Evolutionary conservation across 1,284 basidiomycete species (phyloP).

Genomic region (Cutaneotrichosporon curvatum): DNA sequence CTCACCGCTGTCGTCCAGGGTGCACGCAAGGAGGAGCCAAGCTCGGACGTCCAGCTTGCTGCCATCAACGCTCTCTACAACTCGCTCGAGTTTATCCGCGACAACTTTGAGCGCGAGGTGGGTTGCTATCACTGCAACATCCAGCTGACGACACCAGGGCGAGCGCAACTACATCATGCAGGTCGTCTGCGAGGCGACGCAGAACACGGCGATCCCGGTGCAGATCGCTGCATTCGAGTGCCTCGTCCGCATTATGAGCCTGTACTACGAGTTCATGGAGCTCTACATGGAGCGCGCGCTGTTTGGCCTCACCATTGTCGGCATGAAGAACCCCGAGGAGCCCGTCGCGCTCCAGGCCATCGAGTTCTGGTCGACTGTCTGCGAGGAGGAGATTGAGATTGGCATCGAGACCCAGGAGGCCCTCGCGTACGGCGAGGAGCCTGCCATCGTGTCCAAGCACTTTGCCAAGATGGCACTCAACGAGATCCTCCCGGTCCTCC

Average conservation of each 20-base stretch:
- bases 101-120: conserved; percentile 96
- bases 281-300: conserved; percentile 99
- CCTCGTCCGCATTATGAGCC: conserved; percentile 90
- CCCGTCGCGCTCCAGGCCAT: conserved; percentile 91
- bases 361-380: conserved; percentile 99
- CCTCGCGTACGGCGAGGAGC: conserved; percentile 81
- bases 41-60: conserved; percentile 87
- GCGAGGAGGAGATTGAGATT: conserved; percentile 92
- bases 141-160: no score
- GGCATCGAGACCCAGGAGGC: conserved; percentile 93
- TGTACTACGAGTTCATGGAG: conserved; percentile 99
- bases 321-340: conserved; percentile 92
- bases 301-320: conserved; percentile 95
- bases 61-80: conserved; percentile 91
- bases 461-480: conserved; percentile 91
- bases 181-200: conserved; percentile 97
- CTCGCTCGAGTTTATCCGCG: conserved; percentile 93
- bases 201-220: conserved; percentile 67
- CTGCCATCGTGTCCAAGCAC: conserved; percentile 76
- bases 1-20: conserved; percentile 98
- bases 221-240: conserved; percentile 93
- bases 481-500: conserved; percentile 88
- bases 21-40: conserved; percentile 90
- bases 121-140: conserved; percentile 25
- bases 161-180: conserved; percentile 99